phyloP scores from a whole-genome alignment of 305 asterid species.

The Fraxinus nigra region DNA sequence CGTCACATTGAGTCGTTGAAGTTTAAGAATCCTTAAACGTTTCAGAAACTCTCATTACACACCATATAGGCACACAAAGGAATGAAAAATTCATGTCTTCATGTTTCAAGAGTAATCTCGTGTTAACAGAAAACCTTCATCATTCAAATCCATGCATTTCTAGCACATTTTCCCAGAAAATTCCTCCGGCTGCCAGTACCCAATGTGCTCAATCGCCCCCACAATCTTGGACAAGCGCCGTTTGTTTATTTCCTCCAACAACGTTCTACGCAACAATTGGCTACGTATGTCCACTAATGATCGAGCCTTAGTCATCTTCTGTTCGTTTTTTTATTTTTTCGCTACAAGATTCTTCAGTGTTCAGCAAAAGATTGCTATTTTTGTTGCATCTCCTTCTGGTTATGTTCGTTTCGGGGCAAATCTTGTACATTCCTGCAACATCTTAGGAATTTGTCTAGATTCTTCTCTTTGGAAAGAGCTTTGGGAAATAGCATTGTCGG shows the following conservation, averaged over 20 bases:
- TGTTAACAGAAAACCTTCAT: not conserved
- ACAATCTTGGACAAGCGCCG: slow-evolving; percentile 59
- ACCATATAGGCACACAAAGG: not conserved
- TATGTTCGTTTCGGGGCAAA: slow-evolving; percentile 45
- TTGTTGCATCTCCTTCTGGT: slow-evolving; percentile 17
- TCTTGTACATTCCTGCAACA: slow-evolving; percentile 39
- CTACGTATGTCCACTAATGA: slow-evolving; percentile 55
- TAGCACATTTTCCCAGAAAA: not conserved
- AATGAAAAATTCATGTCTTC: too few relatives aligned
- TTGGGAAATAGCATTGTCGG: slow-evolving; percentile 54
- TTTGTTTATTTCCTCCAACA: slow-evolving; percentile 63
- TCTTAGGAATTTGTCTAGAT: slow-evolving; percentile 10
- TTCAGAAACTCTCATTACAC: not conserved
- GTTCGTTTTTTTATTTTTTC: slow-evolving; percentile 18
- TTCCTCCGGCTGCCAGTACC: slow-evolving; percentile 37
- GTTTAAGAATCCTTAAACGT: not conserved
- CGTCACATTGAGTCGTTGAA: not conserved
- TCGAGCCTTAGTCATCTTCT: slow-evolving; percentile 36
- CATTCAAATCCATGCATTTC: not conserved
- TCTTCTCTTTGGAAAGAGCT: slow-evolving; percentile 41
- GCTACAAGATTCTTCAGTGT: not conserved
- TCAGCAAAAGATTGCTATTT: not conserved
- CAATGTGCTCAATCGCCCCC: slow-evolving; percentile 65
- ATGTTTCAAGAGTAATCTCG: not conserved
- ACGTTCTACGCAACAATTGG: slow-evolving; percentile 53